A percentile compares a stretch with the other conserved stretches of the same genome.
Evolutionary conservation across 345 rosid genomes (phyloP).

Genomic region (Dipteronia sinensis): DNA sequence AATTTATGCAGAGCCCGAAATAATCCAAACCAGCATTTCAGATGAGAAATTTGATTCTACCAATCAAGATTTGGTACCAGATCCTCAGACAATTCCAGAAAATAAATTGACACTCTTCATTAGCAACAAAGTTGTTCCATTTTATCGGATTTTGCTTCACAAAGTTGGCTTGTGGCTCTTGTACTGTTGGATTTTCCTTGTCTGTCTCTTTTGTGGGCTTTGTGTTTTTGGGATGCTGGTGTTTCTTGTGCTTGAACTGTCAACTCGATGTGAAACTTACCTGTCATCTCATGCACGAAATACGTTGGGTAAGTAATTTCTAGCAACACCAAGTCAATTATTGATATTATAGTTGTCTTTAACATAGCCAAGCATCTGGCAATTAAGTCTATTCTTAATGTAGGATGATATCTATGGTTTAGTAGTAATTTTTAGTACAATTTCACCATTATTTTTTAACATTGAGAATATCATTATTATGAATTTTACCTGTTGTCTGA

Average conservation of each 20-base stretch:
- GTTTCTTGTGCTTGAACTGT: not conserved
- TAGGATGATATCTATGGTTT: not conserved
- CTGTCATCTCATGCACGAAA: not conserved
- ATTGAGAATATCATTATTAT: too few species aligned
- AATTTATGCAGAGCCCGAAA: not conserved
- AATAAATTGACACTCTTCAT: not conserved
- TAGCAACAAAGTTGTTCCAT: not conserved
- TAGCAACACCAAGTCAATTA: not conserved
- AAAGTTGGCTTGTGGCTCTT: not conserved
- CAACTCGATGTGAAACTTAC: not conserved
- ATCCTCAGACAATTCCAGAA: not conserved
- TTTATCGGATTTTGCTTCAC: not conserved
- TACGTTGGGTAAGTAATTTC: not conserved
- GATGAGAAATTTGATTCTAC: not conserved
- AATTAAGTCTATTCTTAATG: not conserved
- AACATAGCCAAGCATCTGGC: not conserved
- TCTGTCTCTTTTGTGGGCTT: not conserved
- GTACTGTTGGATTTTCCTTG: not conserved
- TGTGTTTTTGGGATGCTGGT: not conserved
- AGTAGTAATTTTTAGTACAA: too few species aligned
- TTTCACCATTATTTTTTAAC: too few species aligned
- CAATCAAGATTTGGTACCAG: not conserved
- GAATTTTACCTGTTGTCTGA: too few species aligned
- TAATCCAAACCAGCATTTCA: not conserved
- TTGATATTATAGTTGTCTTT: too few species aligned